phyloP scores from a whole-genome alignment of 2,329 filamentous ascomycete species.

The Paramyrothecium roridum region DNA sequence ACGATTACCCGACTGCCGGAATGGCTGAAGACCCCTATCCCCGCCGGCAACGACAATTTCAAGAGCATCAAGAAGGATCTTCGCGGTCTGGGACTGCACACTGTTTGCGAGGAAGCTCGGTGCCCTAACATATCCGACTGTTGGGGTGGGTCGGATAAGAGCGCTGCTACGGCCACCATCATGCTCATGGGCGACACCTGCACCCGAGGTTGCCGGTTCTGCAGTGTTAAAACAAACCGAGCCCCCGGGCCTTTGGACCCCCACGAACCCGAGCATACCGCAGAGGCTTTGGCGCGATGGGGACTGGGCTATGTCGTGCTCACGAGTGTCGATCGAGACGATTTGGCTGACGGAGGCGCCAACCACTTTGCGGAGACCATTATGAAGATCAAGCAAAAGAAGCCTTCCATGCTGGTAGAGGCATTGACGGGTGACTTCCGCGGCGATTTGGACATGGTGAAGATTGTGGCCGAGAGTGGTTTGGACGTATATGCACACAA shows the following conservation, averaged over 20 bases:
- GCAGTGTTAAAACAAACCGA: slow-evolving; percentile 87
- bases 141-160: slow-evolving; percentile 90
- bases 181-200: slow-evolving; percentile 99
- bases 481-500: slow-evolving; percentile 98
- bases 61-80: slow-evolving; percentile 95
- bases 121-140: slow-evolving; percentile 98
- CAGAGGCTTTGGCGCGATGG: slow-evolving; percentile 89
- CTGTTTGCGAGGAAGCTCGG: slow-evolving; percentile 94
- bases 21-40: slow-evolving; percentile 97
- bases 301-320: slow-evolving; percentile 94
- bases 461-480: slow-evolving; percentile 78
- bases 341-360: slow-evolving; percentile 84
- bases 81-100: slow-evolving; percentile 84
- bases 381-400: slow-evolving; percentile 85
- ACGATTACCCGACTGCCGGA: slow-evolving; percentile 75
- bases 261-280: slow-evolving; percentile 95
- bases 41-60: slow-evolving; percentile 75
- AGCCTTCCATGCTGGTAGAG: slow-evolving; percentile 74
- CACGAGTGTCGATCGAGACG: slow-evolving; percentile 90
- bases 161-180: slow-evolving; percentile 91
- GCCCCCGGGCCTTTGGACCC: slow-evolving; percentile 77
- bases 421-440: slow-evolving; percentile 83
- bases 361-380: slow-evolving; percentile 92
- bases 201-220: slow-evolving; percentile 94
- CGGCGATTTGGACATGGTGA: slow-evolving; percentile 84